Base-by-base conservation (phyloP, 1,139 yeast genomes). In the Suhomyces taliae region DNA sequence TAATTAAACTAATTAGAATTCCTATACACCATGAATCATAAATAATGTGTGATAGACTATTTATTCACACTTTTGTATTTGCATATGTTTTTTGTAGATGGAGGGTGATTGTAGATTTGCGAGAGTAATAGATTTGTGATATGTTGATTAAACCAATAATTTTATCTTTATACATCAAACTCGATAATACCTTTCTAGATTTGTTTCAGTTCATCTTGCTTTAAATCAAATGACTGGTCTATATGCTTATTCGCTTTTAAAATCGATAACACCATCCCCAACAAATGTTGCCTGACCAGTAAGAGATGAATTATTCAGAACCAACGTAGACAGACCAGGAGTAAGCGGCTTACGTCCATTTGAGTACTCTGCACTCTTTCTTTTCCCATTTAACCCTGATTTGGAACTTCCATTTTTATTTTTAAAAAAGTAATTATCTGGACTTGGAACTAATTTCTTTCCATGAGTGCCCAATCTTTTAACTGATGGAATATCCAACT, bases 401-500 rank as follows among this genome's bases (percentile, higher is more conserved):
- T 36, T 36, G 6, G 44, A 24, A 12, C 27, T 36, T 36, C 45
- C 45, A 14, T 32, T 38, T 14, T 44, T 47, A 15, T 43, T 35
- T 31, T 45, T 41, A 19, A 48, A 36, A 29, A 34, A 37, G 34
- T 45, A 40, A 8, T 39, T 26, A 12, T 46, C 45, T 27, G 37
- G 40, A 8, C 42, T 47, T 8, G 59, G 57, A 43, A 56, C 54
- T 34, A 47, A 31, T 27, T 55, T 51, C 32, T 57, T 48, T 6
- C 45, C 48, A 14, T 50, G 52, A 9, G 40, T 45, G 14, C 51
- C 44, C 8, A 53, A 37, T 31, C 51, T 47, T 36, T 42, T 40
- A 12, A 43, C 47, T 7, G 40, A 40, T 10, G 51, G 50, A 8
- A 48, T 37, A 14, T 48, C 51, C 36, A 48, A 38, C 19, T 43